A percentile compares a stretch with the other conserved stretches of the same genome.
These are phyloP conservation scores for Phytophthora fragariaefolia DNA, from an alignment of 352 stramenopile species.

Conservation along the genomic window DNA sequence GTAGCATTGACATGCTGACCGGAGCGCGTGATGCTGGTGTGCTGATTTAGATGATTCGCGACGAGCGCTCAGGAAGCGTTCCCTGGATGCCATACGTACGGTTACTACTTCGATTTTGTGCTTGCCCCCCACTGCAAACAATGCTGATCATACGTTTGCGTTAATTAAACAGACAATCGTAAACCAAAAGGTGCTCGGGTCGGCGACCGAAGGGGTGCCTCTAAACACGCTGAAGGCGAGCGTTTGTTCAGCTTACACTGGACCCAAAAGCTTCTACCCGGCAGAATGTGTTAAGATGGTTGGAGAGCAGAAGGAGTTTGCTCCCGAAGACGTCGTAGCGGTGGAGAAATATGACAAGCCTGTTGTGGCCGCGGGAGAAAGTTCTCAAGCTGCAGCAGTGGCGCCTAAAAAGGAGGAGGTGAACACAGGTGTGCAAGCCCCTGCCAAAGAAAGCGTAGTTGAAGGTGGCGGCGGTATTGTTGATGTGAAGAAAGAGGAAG, in stretches of 20 bases:
- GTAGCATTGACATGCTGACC: slow-evolving; percentile 1
- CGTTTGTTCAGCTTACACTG: slow-evolving; percentile 75
- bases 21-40: not conserved
- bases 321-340: slow-evolving; percentile 36
- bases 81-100: slow-evolving; percentile 84
- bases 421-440: slow-evolving; percentile 12
- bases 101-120: not conserved
- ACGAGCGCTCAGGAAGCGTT: slow-evolving; percentile 53
- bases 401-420: slow-evolving; percentile 9
- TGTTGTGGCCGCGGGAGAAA: slow-evolving; percentile 24
- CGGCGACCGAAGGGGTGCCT: slow-evolving; percentile 60
- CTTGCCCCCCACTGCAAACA: not conserved
- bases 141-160: not conserved
- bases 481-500: slow-evolving; percentile 49
- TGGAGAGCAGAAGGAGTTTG: slow-evolving; percentile 62
- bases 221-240: slow-evolving; percentile 62
- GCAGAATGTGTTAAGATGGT: slow-evolving; percentile 59
- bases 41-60: slow-evolving; percentile 61
- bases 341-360: slow-evolving; percentile 22
- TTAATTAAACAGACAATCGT: slow-evolving; percentile 57
- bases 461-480: slow-evolving; percentile 38
- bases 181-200: slow-evolving; percentile 63
- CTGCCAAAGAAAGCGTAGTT: slow-evolving; percentile 21
- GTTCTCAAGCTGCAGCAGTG: slow-evolving; percentile 4
- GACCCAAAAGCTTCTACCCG: slow-evolving; percentile 68